These are phyloP conservation scores for Jackrogersella minutella DNA, from an alignment of 495 filamentous ascomycete genomes.

Conservation along the genomic window DNA sequence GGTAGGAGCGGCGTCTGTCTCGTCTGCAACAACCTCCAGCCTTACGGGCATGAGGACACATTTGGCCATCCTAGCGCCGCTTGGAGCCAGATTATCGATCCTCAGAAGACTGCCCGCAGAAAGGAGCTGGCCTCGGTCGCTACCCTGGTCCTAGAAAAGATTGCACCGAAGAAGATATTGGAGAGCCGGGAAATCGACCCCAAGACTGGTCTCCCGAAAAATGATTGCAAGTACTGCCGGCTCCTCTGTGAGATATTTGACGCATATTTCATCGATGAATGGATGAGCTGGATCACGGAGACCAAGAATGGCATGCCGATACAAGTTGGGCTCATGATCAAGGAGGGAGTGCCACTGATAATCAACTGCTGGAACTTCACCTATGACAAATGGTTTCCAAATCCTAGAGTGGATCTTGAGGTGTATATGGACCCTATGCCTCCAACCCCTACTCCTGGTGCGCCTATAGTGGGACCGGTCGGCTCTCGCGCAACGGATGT, in stretches of 20 bases:
- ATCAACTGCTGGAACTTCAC: slow-evolving; percentile 34
- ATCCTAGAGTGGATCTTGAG: slow-evolving; percentile 26
- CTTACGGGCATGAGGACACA: slow-evolving; percentile 11
- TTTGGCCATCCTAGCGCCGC: slow-evolving; percentile 5
- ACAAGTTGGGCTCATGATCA: slow-evolving; percentile 25
- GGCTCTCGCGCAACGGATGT: slow-evolving; percentile 18
- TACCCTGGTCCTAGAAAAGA: slow-evolving; percentile 17
- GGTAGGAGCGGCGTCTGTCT: slow-evolving; percentile 11
- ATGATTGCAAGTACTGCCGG: slow-evolving; percentile 28
- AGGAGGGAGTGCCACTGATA: slow-evolving; percentile 22
- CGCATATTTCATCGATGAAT: slow-evolving; percentile 27
- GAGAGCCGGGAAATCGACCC: slow-evolving; percentile 25
- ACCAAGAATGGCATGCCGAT: slow-evolving; percentile 29
- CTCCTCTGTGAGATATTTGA: slow-evolving; percentile 30
- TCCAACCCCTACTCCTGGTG: slow-evolving; percentile 19
- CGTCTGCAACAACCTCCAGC: slow-evolving; percentile 27
- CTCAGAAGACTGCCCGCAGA: slow-evolving; percentile 1
- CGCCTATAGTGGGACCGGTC: slow-evolving; percentile 8
- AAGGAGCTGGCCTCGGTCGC: slow-evolving; percentile 20
- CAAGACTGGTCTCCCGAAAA: slow-evolving; percentile 17
- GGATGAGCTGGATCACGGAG: slow-evolving; percentile 33
- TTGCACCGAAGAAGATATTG: slow-evolving; percentile 23
- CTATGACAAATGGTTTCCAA: slow-evolving; percentile 33
- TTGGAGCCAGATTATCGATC: slow-evolving; percentile 13
- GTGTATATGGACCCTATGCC: slow-evolving; percentile 28